phyloP scores from a whole-genome alignment of 495 filamentous ascomycete species.

The Rusavskia elegans region DNA sequence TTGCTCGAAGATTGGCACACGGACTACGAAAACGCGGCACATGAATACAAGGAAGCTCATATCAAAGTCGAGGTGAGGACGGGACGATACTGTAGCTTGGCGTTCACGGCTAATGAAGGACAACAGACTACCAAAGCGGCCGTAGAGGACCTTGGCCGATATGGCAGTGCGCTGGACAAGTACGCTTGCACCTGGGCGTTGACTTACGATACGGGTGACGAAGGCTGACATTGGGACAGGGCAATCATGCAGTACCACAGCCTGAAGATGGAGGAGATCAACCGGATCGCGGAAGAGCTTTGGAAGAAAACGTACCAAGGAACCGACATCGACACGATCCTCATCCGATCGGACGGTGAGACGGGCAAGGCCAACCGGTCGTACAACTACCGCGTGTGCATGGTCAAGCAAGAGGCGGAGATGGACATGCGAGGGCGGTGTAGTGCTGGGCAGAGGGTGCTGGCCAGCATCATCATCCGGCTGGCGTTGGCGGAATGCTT shows the following conservation, averaged over 20 bases:
- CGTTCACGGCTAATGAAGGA: not conserved
- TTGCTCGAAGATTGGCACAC: conserved; percentile 63
- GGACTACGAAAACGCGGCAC: conserved; percentile 72
- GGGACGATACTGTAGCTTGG: not conserved
- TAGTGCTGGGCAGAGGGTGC: conserved; percentile 88
- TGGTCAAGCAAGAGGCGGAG: conserved; percentile 92
- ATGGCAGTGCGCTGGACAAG: conserved; percentile 67
- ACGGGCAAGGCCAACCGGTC: conserved; percentile 55
- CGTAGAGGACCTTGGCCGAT: conserved; percentile 75
- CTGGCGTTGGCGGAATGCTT: conserved; percentile 94
- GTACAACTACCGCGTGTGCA: conserved; percentile 97
- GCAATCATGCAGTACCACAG: conserved; percentile 95
- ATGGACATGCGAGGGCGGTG: conserved; percentile 99
- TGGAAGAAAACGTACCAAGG: conserved; percentile 96
- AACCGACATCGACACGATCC: conserved; percentile 91
- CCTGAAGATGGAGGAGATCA: conserved; percentile 98
- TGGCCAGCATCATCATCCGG: conserved; percentile 95
- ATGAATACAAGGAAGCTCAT: conserved; percentile 71
- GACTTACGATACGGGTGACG: not conserved
- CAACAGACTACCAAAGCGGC: conserved; percentile 67
- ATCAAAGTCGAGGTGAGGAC: conserved; percentile 56
- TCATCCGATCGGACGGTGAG: conserved; percentile 83
- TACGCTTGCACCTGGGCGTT: conserved; percentile 7
- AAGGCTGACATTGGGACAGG: conserved; percentile 11
- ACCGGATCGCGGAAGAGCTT: conserved; percentile 81